Evolutionary conservation across 148 eudicot genomes (phyloP), one percentile per base, ranked within the genome.

Genomic region (Nepenthes gracilis): DNA sequence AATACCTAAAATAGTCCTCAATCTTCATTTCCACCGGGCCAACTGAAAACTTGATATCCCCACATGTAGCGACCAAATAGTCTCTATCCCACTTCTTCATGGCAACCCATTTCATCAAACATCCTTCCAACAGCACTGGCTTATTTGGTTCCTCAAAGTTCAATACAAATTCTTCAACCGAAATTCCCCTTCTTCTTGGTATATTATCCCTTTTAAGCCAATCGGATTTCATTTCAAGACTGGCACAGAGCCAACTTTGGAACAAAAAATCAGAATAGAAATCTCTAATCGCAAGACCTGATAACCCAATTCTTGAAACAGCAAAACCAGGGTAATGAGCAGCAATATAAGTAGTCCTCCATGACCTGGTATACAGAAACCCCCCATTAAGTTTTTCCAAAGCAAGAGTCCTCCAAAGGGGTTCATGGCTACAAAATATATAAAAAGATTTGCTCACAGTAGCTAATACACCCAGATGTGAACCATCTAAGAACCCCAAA

Each of bases 181-280:
- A 88, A 76, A 93, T 88, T 55, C 81, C 95, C 54, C 65, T 79
- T 63, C 78, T 82, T 63, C 98, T 66, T 37, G 59, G 69, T 64
- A 88, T 84, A 72, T 75, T 88, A 84, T 88, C 96, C 77, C 96
- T 84, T 59, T 78, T 72, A 12, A 93, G 68, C 98, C 98, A 93
- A 43, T 93, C 95, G 34, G 72, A 79, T 62, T 81, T 93, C 96
- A 93, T 93, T 72, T 88, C 98, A 67, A 93, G 95, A 69, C 86
- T 88, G 35, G 98, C 98, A 84, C 98, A 93, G 5, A 93, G 74
- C 98, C 98, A 93, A 61, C 98, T 93, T 60, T 93, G 98, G 56
- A 93, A 93, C 83, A 93, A 62, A 74, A 84, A 93, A 84, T 93
- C 98, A 59, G 95, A 86, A 69, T 88, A 93, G 60, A 93, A 93